These are phyloP conservation scores for Lasiodiplodia hormozganensis DNA, from an alignment of 2,329 filamentous ascomycete species.

Conservation along the genomic window DNA sequence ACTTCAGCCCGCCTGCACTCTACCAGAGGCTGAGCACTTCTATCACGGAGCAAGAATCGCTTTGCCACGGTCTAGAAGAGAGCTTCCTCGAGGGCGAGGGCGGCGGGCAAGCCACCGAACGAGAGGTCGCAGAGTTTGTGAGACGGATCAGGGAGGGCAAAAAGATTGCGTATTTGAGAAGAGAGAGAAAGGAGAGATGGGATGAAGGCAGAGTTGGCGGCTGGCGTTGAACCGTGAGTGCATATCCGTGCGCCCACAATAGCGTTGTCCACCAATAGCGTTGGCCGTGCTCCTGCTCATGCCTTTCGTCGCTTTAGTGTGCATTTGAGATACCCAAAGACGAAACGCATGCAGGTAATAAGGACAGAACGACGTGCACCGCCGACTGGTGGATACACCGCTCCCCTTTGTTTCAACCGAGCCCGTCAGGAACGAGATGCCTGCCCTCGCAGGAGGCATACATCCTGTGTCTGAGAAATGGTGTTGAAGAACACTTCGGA, in stretches of 20 bases:
- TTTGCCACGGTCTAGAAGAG: slow-evolving; percentile 86
- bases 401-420: neutral
- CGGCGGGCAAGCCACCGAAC: slow-evolving; percentile 68
- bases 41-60: slow-evolving; percentile 80
- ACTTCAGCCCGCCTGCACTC: slow-evolving; percentile 84
- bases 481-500: slow-evolving; percentile 13
- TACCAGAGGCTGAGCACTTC: slow-evolving; percentile 81
- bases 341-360: neutral
- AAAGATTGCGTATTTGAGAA: slow-evolving; percentile 77
- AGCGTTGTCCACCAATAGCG: neutral
- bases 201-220: slow-evolving; percentile 94
- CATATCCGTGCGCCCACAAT: neutral
- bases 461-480: neutral
- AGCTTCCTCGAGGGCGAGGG: slow-evolving; percentile 78
- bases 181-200: slow-evolving; percentile 91
- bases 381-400: neutral
- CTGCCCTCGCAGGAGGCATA: neutral
- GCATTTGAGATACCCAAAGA: slow-evolving; percentile 15
- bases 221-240: slow-evolving; percentile 66
- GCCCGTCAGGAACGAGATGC: slow-evolving; percentile 5
- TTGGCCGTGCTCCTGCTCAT: neutral
- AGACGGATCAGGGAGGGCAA: slow-evolving; percentile 80
- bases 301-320: neutral
- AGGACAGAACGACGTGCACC: neutral
- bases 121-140: slow-evolving; percentile 87